These are phyloP conservation scores for Chlamydomonas sp. DNA, from an alignment of 139 green algal species.

Conservation along the genomic window DNA sequence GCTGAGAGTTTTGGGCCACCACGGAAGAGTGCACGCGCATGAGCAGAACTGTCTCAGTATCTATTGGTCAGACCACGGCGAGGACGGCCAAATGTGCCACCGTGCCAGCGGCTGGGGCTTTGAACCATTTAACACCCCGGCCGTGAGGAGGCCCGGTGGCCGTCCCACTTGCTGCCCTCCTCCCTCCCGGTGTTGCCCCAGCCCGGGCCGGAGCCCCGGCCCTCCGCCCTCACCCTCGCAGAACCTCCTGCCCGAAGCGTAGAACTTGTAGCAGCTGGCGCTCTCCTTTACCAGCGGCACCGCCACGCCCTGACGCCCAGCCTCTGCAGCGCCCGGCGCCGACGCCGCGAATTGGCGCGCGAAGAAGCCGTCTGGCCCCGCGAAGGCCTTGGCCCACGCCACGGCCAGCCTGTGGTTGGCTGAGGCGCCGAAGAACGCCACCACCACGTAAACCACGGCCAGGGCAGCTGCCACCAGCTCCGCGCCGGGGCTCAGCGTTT, in stretches of 20 bases:
- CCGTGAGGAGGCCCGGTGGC: no score
- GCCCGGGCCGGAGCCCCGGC: no score
- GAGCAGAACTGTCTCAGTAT: no score
- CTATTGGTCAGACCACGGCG: no score
- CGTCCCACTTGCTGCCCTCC: no score
- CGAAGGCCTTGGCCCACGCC: background rate
- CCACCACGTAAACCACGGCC: background rate
- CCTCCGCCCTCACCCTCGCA: slow-evolving; percentile 24
- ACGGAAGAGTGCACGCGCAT: no score
- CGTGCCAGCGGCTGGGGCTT: no score
- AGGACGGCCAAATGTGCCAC: no score
- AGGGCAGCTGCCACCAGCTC: background rate
- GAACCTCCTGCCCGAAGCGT: slow-evolving; percentile 40
- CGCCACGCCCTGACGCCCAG: background rate
- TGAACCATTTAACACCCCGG: no score
- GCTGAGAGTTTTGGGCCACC: no score
- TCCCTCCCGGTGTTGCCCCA: no score
- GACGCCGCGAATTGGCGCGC: slow-evolving; percentile 20
- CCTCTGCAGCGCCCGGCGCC: background rate
- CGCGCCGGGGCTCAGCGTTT: background rate
- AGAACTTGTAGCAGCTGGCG: slow-evolving; percentile 44
- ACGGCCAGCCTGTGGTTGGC: background rate
- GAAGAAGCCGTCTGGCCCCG: background rate
- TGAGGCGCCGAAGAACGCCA: background rate
- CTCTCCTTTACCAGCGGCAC: slow-evolving; percentile 28